These are phyloP conservation scores for Xylaria digitata DNA, from an alignment of 2,329 filamentous ascomycete genomes.

Conservation along the genomic window DNA sequence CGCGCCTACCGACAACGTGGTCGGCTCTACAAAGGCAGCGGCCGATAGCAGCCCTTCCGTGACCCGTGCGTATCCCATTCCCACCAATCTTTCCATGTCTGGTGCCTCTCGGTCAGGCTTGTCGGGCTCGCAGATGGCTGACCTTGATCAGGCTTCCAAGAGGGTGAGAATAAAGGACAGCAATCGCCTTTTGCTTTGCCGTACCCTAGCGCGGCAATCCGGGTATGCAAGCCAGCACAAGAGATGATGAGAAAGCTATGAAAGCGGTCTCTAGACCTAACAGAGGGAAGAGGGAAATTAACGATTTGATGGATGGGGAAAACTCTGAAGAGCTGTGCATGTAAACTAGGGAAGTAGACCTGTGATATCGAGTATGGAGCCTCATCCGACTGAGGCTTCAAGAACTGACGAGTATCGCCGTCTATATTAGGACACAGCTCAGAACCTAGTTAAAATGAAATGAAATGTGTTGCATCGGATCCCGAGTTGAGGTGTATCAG, in stretches of 20 bases:
- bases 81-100: conserved; percentile 18
- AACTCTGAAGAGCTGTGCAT: not conserved
- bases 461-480: not conserved
- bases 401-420: not conserved
- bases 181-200: no score
- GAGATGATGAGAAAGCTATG: no score
- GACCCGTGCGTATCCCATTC: not conserved
- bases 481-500: not conserved
- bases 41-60: not conserved
- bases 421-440: conserved; percentile 11
- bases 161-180: not conserved
- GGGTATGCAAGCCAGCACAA: no score
- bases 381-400: not conserved
- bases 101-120: not conserved
- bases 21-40: no score
- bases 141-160: not conserved
- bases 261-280: not conserved
- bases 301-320: not conserved
- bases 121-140: not conserved
- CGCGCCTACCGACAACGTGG: not conserved
- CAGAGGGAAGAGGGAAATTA: not conserved
- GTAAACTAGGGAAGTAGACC: not conserved
- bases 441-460: not conserved
- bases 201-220: no score
- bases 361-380: not conserved